Evolutionary conservation across 1,284 basidiomycete species (phyloP).

Genomic region (Malassezia furfur): DNA sequence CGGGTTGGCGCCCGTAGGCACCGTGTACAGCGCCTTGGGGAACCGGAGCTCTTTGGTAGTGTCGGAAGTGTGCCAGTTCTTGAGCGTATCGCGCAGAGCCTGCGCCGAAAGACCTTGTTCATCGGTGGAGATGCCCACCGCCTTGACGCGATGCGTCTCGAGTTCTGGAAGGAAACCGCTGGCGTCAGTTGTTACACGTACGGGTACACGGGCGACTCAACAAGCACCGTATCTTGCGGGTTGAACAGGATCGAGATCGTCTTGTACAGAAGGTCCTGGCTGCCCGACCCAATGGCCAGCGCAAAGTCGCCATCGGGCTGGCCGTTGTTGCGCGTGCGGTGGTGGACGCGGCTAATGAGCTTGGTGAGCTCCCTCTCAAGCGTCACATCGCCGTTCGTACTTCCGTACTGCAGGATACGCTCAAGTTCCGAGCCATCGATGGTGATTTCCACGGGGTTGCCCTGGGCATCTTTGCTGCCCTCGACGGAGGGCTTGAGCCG

Average conservation of each 20-base stretch:
- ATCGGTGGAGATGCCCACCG: conserved; percentile 63
- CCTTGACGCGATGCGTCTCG: conserved; percentile 22
- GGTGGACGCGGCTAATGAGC: conserved; percentile 57
- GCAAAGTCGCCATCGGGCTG: conserved; percentile 24
- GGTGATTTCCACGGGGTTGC: conserved; percentile 26
- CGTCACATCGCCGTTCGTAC: conserved; percentile 61
- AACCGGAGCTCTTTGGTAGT: conserved; percentile 55
- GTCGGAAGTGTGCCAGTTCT: conserved; percentile 59
- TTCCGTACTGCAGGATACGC: conserved; percentile 52
- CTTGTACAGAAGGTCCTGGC: conserved; percentile 79
- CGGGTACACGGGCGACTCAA: conserved; percentile 79
- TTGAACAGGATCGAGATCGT: conserved; percentile 59
- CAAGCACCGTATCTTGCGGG: conserved; percentile 68
- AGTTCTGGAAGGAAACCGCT: conserved; percentile 37
- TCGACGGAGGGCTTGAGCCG: conserved; percentile 50
- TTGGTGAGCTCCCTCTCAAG: conserved; percentile 59
- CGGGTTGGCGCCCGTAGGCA: conserved; percentile 51
- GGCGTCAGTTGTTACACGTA: conserved; percentile 7
- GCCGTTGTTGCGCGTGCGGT: conserved; percentile 53
- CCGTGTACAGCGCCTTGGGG: conserved; percentile 75
- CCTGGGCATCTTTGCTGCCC: conserved; percentile 11
- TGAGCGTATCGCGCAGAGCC: conserved; percentile 60
- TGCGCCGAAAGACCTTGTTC: conserved; percentile 62
- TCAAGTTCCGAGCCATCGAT: conserved; percentile 45
- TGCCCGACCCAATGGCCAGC: conserved; percentile 68